Evolutionary conservation across 2,329 filamentous ascomycete genomes (phyloP).

Genomic region (Scytalidium lignicola): DNA sequence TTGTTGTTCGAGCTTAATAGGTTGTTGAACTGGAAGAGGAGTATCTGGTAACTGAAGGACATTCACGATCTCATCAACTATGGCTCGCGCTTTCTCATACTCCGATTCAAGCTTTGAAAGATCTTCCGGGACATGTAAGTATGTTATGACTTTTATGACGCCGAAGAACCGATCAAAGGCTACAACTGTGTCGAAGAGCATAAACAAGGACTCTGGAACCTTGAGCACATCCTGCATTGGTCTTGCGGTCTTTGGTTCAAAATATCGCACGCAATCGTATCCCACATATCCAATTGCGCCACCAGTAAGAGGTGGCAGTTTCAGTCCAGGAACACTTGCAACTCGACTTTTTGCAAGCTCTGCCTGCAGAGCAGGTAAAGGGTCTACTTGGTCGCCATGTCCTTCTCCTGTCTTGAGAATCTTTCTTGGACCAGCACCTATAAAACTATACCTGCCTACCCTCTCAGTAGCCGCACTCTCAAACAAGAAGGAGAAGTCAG

Average conservation of each 20-base stretch:
- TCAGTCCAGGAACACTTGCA: constrained; percentile 74
- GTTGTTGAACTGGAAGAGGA: constrained; percentile 70
- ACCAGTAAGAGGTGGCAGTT: constrained; percentile 79
- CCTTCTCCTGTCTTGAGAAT: constrained; percentile 83
- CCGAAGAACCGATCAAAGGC: constrained; percentile 95
- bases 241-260: constrained; percentile 92
- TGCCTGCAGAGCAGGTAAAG: constrained; percentile 73
- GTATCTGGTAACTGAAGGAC: constrained; percentile 70
- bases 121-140: constrained; percentile 64
- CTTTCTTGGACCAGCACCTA: constrained; percentile 76
- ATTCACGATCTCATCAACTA: constrained; percentile 62
- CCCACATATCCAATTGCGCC: constrained; percentile 95
- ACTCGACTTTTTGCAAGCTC: constrained; percentile 77
- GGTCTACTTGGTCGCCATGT: constrained; percentile 79
- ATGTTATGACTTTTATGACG: constrained; percentile 88
- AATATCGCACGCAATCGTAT: constrained; percentile 96
- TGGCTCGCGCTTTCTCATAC: constrained; percentile 63
- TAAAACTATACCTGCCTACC: constrained; percentile 91
- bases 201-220: constrained; percentile 92
- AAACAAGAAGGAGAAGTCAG: constrained; percentile 86
- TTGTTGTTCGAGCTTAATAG: constrained; percentile 67
- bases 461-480: constrained; percentile 93
- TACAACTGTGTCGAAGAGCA: constrained; percentile 92
- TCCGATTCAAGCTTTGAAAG: constrained; percentile 55
- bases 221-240: constrained; percentile 82